Evolutionary conservation across 495 filamentous ascomycete genomes (phyloP), one percentile per base, ranked within the genome.

Genomic region (Tuber microsphaerosporum): DNA sequence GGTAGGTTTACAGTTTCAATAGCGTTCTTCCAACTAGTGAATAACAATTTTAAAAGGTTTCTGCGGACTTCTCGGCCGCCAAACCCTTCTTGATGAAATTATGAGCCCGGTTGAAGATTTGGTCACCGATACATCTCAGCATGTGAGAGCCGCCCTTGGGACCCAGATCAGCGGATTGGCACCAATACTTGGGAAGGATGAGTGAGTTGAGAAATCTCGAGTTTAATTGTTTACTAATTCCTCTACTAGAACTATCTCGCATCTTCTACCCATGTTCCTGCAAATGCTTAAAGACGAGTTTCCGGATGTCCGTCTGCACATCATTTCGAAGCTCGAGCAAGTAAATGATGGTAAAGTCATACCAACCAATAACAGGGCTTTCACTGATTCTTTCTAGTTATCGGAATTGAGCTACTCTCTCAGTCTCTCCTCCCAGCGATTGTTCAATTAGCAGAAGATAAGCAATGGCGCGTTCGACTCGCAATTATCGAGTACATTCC

Each of bases 251-350:
- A 99, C 95, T 51, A 98, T 97, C 77, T 89, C 94, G 74, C 95
- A 98, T 81, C 92, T 99, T 75, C 89, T 99, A 61, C 95, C 95
- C 51, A 99, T 99, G 96, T 99, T 99, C 85, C 88, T 98, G 51
- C 92, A 96, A 83, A 99, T 99, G 95, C 90, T 99, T 71, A 99
- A 99, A 86, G 95, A 99, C 83, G 95, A 99, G 81, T 98, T 97
- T 85, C 95, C 95, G 45, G 96, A 98, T 83, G 95, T 99, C 73
- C 91, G 95, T 61, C 88, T 99, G 56, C 96, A 98, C 85, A 99
- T 99, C 83, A 99, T 99, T 82, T 97, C 94, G 4, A 99, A 98
- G 85, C 88, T 99, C 71, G 95, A 99, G 84, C 88, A 94, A 73
- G 96, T 99, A 75, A 99, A 99, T 85, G 94, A 97, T 86, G 93